Evolutionary conservation across 306 rosid species (phyloP), one percentile per base, ranked within the genome.

Genomic region (Fragaria ananassa): DNA sequence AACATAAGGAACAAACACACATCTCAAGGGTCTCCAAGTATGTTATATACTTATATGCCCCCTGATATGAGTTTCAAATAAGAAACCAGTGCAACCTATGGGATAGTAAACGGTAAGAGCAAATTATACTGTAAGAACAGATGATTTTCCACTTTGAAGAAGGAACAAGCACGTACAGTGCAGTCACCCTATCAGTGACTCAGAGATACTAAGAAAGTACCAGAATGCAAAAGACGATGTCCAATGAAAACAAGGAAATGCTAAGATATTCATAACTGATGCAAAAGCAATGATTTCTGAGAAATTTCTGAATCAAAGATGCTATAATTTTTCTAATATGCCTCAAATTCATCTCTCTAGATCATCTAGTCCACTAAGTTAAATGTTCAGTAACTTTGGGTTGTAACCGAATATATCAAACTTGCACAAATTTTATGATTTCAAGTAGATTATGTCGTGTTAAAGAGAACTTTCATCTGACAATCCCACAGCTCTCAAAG

Each of bases 1-100:
- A 61, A 79, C 83, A 90, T 86, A 83, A 66, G 56, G 75, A 72
- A 54, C 72, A 85, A 73, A 79, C 41, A 60, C 42, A 34, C 70
- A 71, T 66, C 79, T 72, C 61, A 44, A 68, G 61, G 17, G 15
- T 70, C 74, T 76, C 75, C 78, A 51, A 68, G 75, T 19, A 19
- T 1, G 61, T 8, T n/a, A 54, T n/a, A n/a, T 68, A 70, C 44
- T 29, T 58, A 46, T 29, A 63, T 27, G 65, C 67, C 37, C 21
- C 31, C 44, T 9, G 35, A 31, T 31, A 45, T 54, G 70, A 70
- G 71, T 72, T 78, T 74, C 63, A 56, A 23, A 70, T 15, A 74
- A 68, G 54, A 47, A 56, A 67, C 57, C 60, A 60, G 64, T 12
- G 60, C 49, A 47, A 17, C 49, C 66, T 39, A 54, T 45, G 15